Evolutionary conservation across 2,329 filamentous ascomycete species (phyloP).

Genomic region (Bipolaris sorokiniana): DNA sequence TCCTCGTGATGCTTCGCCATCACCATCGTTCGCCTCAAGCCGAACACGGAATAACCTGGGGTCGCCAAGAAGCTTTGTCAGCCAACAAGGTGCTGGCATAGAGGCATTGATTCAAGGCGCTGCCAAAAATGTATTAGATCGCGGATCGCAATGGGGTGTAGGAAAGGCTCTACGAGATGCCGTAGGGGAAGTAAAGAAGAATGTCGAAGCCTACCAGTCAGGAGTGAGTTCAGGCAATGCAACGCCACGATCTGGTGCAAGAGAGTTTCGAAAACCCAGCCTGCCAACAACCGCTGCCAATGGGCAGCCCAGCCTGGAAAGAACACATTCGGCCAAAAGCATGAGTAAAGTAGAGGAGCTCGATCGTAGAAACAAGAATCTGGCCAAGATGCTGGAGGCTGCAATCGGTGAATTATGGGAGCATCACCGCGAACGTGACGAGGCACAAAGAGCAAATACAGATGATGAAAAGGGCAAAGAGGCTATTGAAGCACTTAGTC

Average conservation of each 20-base stretch:
- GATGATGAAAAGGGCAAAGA: conserved; percentile 36
- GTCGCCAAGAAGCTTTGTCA: conserved; percentile 37
- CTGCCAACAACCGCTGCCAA: conserved; percentile 28
- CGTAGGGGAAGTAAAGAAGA: conserved; percentile 78
- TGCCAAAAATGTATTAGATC: conserved; percentile 74
- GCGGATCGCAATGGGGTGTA: conserved; percentile 77
- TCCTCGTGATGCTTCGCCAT: conserved; percentile 38
- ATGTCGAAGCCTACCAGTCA: conserved; percentile 69
- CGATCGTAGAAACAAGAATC: conserved; percentile 68
- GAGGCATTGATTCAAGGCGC: conserved; percentile 78
- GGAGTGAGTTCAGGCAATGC: conserved; percentile 35
- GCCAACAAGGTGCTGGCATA: conserved; percentile 54
- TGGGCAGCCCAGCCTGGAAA: conserved; percentile 28
- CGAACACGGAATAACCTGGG: conserved; percentile 36
- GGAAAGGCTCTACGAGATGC: conserved; percentile 83
- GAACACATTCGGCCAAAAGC: conserved; percentile 30
- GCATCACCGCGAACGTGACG: conserved; percentile 61
- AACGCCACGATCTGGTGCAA: conserved; percentile 43
- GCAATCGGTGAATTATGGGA: conserved; percentile 68
- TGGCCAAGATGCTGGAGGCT: conserved; percentile 72
- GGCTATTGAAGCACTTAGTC: conserved; percentile 51
- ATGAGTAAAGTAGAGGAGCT: conserved; percentile 51
- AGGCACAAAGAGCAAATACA: conserved; percentile 37
- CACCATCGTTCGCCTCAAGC: conserved; percentile 30
- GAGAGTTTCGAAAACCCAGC: conserved; percentile 44